phyloP scores from a whole-genome alignment of 169 alveolate genomes.

The Plasmodium adleri region DNA sequence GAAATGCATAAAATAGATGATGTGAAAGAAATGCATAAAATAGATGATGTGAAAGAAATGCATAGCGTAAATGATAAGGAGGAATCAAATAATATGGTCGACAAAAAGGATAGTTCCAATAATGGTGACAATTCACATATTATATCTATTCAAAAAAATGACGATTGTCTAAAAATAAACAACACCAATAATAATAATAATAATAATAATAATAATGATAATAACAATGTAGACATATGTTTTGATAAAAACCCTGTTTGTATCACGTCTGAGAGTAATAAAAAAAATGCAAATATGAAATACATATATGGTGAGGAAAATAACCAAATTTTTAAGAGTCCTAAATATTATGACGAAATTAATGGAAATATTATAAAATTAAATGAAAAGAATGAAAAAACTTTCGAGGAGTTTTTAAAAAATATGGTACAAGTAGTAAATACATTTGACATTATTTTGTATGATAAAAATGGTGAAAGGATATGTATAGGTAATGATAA shows the following conservation, averaged over 20 bases:
- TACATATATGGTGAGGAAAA: constrained; percentile 12
- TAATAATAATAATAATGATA: background rate
- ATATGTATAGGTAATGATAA: constrained; percentile 64
- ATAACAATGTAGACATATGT: background rate
- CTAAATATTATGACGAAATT: constrained; percentile 30
- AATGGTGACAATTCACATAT: background rate
- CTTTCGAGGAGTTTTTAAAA: constrained; percentile 20
- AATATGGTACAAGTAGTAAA: constrained; percentile 23
- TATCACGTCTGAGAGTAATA: no score
- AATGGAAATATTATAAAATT: constrained; percentile 22
- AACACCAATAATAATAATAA: background rate
- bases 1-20: no score
- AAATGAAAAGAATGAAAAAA: constrained; percentile 32
- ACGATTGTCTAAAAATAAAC: background rate
- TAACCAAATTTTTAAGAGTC: background rate
- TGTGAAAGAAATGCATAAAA: no score
- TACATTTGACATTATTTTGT: constrained; percentile 32
- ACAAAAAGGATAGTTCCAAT: background rate
- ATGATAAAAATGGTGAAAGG: constrained; percentile 70
- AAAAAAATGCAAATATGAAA: background rate
- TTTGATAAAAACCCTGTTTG: background rate
- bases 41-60: no score
- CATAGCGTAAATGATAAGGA: no score
- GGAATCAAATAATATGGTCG: background rate
- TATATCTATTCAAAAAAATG: constrained; percentile 5